Evolutionary conservation across 805 yeast genomes (phyloP), one percentile per base, ranked within the genome.

Genomic region (Candida ovalis): DNA sequence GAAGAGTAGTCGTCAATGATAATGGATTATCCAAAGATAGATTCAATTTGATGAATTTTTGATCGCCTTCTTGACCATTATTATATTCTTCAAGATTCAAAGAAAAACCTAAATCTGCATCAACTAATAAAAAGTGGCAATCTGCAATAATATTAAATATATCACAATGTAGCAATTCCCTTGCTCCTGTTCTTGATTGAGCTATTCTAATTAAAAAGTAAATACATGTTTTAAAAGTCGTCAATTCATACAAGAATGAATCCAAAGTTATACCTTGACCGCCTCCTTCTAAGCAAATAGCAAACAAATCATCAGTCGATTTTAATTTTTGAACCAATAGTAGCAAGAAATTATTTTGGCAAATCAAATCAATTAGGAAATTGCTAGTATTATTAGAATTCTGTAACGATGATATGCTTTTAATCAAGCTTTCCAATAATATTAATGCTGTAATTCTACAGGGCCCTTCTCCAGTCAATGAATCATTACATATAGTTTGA

Each of bases 71-170:
- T 6, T 32, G 28, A 8, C 40, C 50, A 28, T 36, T 32, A n/a
- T 41, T 44, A 22, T 48, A 38, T 24, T 54, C 59, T 40, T 60
- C 56, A 5, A 64, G 40, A 28, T 43, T 48, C 13, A 63, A 43
- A 19, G 56, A 80, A 42, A 86, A 67, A 0, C 95, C 96, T 32
- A 89, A 69, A 60, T 86, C 96, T 0, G 94, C 90, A 63, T 91
- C 97, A 36, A 83, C 73, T 32, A 71, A 63, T 40, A 88, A 68
- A 52, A 89, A 77, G 18, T 68, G 68, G 36, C 84, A 78, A 12
- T 77, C 71, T 47, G 73, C 77, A 45, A 91, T 71, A 0, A 80
- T 71, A 17, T 80, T 76, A 62, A 90, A 83, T 7, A 92, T 63
- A 43, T 85, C 92, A 55, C 85, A 78, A 57, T 88, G 89, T 22